Evolutionary conservation across 805 yeast species (phyloP).

Genomic region (Ogataea ganodermae): DNA sequence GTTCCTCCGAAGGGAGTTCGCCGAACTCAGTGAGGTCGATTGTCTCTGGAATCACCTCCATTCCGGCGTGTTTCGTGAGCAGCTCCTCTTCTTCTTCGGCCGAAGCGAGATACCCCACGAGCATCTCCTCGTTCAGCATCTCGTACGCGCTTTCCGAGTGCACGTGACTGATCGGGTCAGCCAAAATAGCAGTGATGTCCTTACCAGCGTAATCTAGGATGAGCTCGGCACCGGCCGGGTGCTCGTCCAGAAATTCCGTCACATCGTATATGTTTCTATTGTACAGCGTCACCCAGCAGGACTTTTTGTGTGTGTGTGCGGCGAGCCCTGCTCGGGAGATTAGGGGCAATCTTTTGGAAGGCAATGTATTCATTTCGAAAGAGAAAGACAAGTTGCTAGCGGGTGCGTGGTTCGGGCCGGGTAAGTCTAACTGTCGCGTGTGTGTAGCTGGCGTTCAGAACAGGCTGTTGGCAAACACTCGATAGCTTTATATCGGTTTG

Average conservation of each 20-base stretch:
- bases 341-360: constrained; percentile 50
- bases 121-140: constrained; percentile 79
- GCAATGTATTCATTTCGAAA: constrained; percentile 4
- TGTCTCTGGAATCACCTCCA: constrained; percentile 41
- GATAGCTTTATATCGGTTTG: too few species aligned
- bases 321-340: constrained; percentile 54
- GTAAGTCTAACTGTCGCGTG: too few species aligned
- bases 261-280: constrained; percentile 84
- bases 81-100: constrained; percentile 73
- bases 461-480: too few species aligned
- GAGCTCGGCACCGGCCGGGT: constrained; percentile 68
- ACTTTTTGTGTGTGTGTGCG: constrained; percentile 51
- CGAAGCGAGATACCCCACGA: constrained; percentile 84
- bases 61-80: constrained; percentile 54
- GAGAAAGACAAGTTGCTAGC: too few species aligned
- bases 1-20: constrained; percentile 71
- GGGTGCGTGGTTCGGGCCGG: too few species aligned
- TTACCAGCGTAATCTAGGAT: constrained; percentile 59
- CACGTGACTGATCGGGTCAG: constrained; percentile 67
- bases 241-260: constrained; percentile 69
- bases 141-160: constrained; percentile 90
- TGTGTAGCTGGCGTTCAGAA: too few species aligned
- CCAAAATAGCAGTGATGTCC: constrained; percentile 71
- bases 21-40: constrained; percentile 59
- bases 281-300: constrained; percentile 82